Evolutionary conservation across 2,329 filamentous ascomycete genomes (phyloP), one percentile per base, ranked within the genome.

Genomic region (Pyrenochaeta sp.): DNA sequence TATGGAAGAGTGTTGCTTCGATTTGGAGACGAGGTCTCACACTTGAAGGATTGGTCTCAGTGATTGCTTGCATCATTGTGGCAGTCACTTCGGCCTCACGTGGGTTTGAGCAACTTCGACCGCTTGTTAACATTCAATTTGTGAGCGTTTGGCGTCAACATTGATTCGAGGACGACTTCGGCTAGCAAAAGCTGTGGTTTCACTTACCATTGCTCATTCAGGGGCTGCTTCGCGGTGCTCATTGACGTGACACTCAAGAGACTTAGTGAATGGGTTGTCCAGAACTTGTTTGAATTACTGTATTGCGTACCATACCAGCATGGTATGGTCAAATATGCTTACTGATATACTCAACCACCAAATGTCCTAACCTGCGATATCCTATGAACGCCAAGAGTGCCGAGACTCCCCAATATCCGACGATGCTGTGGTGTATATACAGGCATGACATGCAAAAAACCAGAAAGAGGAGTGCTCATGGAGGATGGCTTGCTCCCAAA

Each of bases 391-490:
- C 66, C 61, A 30, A 53, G 54, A 53, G 51, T 58, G 56, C 58
- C 49, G 18, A 61, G 66, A 61, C 63, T 61, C 49, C n/a, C 58
- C 48, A 57, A 49, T 51, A 42, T 37, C 54, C 31, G 49, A 56
- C 52, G 43, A 66, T 66, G 56, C 53, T 59, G 49, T 37, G 56
- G 56, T 64, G 52, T 66, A 67, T 65, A 54, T 67, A 66, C 58
- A 65, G 51, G 59, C 45, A 51, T 54, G 51, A 54, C 18, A 27
- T 27, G 23, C 23, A 9, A 27, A 41, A n/a, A 53, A 64, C 61
- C 32, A 48, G 27, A 54, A 61, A 56, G 35, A 23, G 54, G 57
- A 53, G 51, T 61, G 56, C 55, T 60, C 57, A 60, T 56, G 60
- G 37, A 27, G 51, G 58, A 63, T 57, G 54, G 63, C 46, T 49